A percentile compares a stretch with the other conserved stretches of the same genome.
phyloP scores from a whole-genome alignment of 306 rosid genomes.

The Canavalia ensiformis region DNA sequence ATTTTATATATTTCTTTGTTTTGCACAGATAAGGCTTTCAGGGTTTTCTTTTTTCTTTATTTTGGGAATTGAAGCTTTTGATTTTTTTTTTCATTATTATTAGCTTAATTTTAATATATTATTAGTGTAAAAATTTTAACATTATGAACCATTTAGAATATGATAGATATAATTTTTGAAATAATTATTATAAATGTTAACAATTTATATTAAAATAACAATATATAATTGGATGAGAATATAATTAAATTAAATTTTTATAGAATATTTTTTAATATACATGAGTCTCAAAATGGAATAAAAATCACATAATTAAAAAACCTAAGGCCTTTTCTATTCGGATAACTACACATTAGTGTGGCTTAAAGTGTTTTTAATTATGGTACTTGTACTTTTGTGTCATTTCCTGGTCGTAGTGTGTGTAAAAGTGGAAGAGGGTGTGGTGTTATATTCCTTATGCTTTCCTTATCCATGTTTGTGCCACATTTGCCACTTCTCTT shows the following conservation, averaged over 20 bases:
- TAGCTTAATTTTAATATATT: too few relatives aligned
- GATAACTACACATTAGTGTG: neutral
- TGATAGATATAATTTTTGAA: too few relatives aligned
- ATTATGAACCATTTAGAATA: too few relatives aligned
- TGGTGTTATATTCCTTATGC: constrained; percentile 51
- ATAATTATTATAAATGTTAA: too few relatives aligned
- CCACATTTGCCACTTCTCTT: constrained; percentile 46
- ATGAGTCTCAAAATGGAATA: too few relatives aligned
- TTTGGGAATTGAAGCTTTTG: neutral
- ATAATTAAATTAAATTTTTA: too few relatives aligned
- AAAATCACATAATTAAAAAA: too few relatives aligned
- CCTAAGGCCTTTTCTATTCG: too few relatives aligned
- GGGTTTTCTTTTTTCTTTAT: neutral
- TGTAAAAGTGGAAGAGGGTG: constrained; percentile 43
- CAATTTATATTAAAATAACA: too few relatives aligned
- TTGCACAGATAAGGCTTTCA: constrained; percentile 40
- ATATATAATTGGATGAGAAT: too few relatives aligned
- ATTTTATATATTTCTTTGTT: neutral
- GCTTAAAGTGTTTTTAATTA: constrained; percentile 7
- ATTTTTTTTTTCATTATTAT: neutral
- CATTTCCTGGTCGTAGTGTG: constrained; percentile 55
- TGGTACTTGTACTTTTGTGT: constrained; percentile 50
- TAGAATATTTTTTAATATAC: too few relatives aligned
- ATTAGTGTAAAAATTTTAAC: too few relatives aligned
- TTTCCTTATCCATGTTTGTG: constrained; percentile 57